phyloP scores from a whole-genome alignment of 1,284 basidiomycete genomes.

The Prillingera fragicola region DNA sequence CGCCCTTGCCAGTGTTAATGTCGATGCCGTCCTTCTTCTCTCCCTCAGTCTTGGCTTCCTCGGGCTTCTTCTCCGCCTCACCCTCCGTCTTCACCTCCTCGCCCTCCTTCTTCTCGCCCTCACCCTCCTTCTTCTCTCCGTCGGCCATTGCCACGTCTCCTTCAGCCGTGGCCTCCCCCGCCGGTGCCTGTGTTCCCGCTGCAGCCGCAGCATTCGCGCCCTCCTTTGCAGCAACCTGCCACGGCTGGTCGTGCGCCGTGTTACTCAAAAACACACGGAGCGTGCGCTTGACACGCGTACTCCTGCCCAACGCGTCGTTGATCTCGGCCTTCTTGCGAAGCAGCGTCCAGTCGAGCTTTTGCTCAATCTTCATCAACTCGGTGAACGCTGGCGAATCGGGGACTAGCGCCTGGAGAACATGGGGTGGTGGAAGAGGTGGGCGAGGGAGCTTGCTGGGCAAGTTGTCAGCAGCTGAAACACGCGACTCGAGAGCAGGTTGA shows the following conservation, averaged over 20 bases:
- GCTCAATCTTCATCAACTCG: slow-evolving; percentile 79
- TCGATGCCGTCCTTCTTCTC: slow-evolving; percentile 38
- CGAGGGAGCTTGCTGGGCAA: slow-evolving; percentile 31
- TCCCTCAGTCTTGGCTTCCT: neutral
- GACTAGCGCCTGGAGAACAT: slow-evolving; percentile 49
- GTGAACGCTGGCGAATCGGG: slow-evolving; percentile 81
- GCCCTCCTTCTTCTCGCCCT: slow-evolving; percentile 3
- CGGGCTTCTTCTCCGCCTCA: neutral
- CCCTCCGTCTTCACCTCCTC: slow-evolving; percentile 3
- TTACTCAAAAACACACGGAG: slow-evolving; percentile 84
- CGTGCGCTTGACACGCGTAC: slow-evolving; percentile 59
- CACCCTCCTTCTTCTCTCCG: slow-evolving; percentile 5
- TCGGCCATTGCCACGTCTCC: slow-evolving; percentile 25
- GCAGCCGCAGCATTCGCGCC: slow-evolving; percentile 24
- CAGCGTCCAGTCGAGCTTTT: slow-evolving; percentile 92
- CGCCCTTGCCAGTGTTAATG: slow-evolving; percentile 63
- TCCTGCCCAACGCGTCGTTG: slow-evolving; percentile 64
- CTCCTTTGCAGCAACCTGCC: slow-evolving; percentile 55
- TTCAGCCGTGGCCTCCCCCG: slow-evolving; percentile 4
- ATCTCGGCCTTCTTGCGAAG: slow-evolving; percentile 84
- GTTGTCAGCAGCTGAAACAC: slow-evolving; percentile 1
- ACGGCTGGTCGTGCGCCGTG: slow-evolving; percentile 75
- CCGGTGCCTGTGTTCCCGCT: neutral
- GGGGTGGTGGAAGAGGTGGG: slow-evolving; percentile 46
- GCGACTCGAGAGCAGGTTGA: neutral